Base-by-base conservation (phyloP, 2,329 filamentous ascomycete species). In the Botrytis deweyae region DNA sequence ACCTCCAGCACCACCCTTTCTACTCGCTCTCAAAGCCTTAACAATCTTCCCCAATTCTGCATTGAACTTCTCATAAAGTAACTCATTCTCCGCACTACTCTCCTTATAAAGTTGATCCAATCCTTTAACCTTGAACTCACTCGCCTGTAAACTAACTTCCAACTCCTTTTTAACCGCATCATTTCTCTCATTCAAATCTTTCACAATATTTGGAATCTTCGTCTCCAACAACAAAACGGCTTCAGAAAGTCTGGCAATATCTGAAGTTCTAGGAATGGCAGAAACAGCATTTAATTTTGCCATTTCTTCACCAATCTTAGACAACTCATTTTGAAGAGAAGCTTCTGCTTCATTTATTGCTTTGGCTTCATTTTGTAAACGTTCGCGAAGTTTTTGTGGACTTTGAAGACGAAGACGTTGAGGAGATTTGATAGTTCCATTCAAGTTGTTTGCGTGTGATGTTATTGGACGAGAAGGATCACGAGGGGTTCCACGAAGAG, bases 31-130 rank as follows among this genome's bases (percentile, higher is more conserved):
- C 66, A 96, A 87, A 59, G 91, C 93, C 81, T 90, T 92, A 62
- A 94, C 87, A 75, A 98, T 93, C 84, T 92, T 94, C 78, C 89
- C 92, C 66, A 98, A 84, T 83, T 98, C 95, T n/a, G 90, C 89
- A 79, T 98, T 97, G 85, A 98, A 97, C 75, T 91, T 91, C 77
- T 95, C 92, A 82, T 98, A 98, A 72, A 98, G 86, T 44, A 95
- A 88, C 83, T 98, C 95, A 79, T 98, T 98, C 85, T 98, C 95
- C 0, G 93, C 93, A 78, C 91, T 94, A 25, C 91, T 89, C 80
- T 97, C 94, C 77, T 93, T 92, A 84, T 97, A 97, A 70, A 97
- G 85, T 83, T 97, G 93, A 81, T 98, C 95, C 71, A 98, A 89
- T 59, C 92, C 92, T 78, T 91, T 92, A 74, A 91, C 91, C 78